Conservation (phyloP, 2,329 filamentous ascomycete species). For the Beauveria pseudobassiana region DNA sequence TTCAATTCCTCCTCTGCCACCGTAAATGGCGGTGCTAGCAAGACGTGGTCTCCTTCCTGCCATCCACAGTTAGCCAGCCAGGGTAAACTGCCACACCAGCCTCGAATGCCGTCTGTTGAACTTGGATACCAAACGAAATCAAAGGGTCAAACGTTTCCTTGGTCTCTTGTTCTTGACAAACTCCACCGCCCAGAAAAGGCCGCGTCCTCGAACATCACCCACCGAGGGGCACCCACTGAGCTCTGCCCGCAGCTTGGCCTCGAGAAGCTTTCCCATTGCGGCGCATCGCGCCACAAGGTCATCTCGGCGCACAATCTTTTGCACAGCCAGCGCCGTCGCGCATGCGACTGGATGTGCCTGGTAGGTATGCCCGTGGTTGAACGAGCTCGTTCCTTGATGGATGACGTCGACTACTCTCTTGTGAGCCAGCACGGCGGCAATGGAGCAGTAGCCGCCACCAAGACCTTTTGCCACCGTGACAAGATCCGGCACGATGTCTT, state of each 20-base stretch:
- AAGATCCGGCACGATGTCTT: conserved; percentile 40
- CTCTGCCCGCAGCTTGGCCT: conserved; percentile 18
- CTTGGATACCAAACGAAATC: conserved; percentile 19
- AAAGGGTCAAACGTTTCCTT: conserved; percentile 28
- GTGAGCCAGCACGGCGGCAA: conserved; percentile 47
- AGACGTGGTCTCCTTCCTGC: conserved; percentile 58
- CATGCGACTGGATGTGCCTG: conserved; percentile 31
- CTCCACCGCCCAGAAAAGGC: conserved; percentile 40
- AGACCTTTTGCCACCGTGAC: conserved; percentile 53
- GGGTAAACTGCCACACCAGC: conserved; percentile 48
- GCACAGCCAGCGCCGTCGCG: conserved; percentile 30
- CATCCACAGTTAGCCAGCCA: conserved; percentile 51
- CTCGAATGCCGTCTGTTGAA: conserved; percentile 23
- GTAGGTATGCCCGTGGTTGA: conserved; percentile 52
- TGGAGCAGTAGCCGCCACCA: conserved; percentile 46
- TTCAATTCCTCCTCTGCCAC: conserved; percentile 33
- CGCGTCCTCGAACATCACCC: conserved; percentile 32
- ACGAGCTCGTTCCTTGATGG: conserved; percentile 37
- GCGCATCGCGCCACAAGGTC: conserved; percentile 25
- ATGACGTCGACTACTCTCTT: conserved; percentile 41
- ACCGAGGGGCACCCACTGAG: conserved; percentile 27
- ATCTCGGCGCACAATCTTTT: conserved; percentile 28
- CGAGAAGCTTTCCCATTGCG: conserved; percentile 24
- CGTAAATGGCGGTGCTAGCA: conserved; percentile 63
- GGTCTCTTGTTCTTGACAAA: conserved; percentile 32